Evolutionary conservation across 2,329 filamentous ascomycete genomes (phyloP).

Genomic region (Cercospora janseana): DNA sequence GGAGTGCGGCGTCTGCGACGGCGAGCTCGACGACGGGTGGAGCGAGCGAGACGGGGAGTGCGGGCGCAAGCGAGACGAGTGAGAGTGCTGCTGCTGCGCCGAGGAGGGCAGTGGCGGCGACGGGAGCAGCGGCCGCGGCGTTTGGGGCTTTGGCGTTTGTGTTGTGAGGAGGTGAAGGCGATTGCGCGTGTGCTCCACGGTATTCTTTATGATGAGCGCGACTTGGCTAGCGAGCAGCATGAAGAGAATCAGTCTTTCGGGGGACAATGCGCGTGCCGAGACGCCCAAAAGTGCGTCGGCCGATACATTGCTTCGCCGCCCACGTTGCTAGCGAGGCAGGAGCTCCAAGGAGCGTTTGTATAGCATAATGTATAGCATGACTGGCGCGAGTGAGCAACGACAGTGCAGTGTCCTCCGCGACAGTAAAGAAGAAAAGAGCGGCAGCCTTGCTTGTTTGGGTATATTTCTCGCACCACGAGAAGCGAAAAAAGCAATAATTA

Average conservation of each 20-base stretch:
- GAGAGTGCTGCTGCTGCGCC: conserved; percentile 12
- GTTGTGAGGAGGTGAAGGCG: conserved; percentile 10
- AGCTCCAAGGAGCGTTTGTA: too few species aligned
- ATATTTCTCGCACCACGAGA: conserved; percentile 4
- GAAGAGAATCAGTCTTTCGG: too few species aligned
- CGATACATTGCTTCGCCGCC: too few species aligned
- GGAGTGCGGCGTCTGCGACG: not conserved
- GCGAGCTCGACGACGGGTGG: conserved; percentile 1
- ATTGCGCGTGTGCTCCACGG: too few species aligned
- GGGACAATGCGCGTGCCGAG: too few species aligned
- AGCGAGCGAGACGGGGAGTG: conserved; percentile 11
- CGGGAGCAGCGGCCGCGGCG: conserved; percentile 12
- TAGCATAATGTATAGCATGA: conserved; percentile 2
- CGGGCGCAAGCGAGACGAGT: not conserved
- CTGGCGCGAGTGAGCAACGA: too few species aligned
- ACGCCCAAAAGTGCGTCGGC: too few species aligned
- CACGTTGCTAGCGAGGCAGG: too few species aligned
- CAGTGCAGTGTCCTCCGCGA: too few species aligned
- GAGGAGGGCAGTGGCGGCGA: not conserved
- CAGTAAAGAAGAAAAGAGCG: not conserved
- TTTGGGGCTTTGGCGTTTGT: conserved; percentile 17
- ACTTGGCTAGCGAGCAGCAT: too few species aligned
- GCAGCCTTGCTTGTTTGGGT: not conserved
- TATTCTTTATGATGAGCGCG: too few species aligned
- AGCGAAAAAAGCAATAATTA: not conserved